Conservation (phyloP, 2,329 filamentous ascomycete species). For the Clonostachys chloroleuca region DNA sequence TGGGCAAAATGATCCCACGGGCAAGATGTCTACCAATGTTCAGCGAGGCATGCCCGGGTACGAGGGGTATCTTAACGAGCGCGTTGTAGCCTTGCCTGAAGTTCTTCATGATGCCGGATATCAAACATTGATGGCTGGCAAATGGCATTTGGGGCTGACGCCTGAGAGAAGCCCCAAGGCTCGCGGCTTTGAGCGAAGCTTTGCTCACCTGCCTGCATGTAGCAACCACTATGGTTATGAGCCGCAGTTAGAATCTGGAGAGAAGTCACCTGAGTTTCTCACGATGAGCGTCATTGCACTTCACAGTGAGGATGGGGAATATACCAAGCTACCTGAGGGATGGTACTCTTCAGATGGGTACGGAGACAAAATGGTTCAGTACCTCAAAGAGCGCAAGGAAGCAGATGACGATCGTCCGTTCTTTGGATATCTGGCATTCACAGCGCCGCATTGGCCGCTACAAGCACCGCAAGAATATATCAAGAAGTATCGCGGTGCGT, state of each 20-base stretch:
- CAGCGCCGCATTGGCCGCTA: conserved; percentile 44
- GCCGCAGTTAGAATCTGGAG: conserved; percentile 15
- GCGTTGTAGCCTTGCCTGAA: conserved; percentile 18
- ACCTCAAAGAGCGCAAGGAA: conserved; percentile 21
- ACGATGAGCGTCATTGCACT: not conserved
- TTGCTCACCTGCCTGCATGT: conserved; percentile 50
- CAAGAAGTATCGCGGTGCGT: conserved; percentile 40
- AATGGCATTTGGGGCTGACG: conserved; percentile 41
- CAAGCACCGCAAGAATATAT: conserved; percentile 41
- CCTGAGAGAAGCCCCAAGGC: conserved; percentile 33
- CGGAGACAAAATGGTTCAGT: conserved; percentile 45
- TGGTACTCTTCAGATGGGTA: conserved; percentile 51
- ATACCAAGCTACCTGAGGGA: conserved; percentile 32
- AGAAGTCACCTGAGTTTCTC: conserved; percentile 11
- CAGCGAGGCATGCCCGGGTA: conserved; percentile 14
- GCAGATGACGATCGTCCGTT: conserved; percentile 10
- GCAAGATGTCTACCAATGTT: conserved; percentile 7
- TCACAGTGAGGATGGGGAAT: conserved; percentile 20
- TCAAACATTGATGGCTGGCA: conserved; percentile 19
- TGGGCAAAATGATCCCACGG: conserved; percentile 3
- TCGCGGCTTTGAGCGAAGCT: conserved; percentile 49
- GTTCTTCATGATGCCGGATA: conserved; percentile 21
- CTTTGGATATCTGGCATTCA: conserved; percentile 4
- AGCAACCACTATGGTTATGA: conserved; percentile 27
- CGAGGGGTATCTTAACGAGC: conserved; percentile 22